A percentile compares a stretch with the other conserved stretches of the same genome.
phyloP scores from a whole-genome alignment of 2,329 filamentous ascomycete genomes.

The Fusarium ambrosium region DNA sequence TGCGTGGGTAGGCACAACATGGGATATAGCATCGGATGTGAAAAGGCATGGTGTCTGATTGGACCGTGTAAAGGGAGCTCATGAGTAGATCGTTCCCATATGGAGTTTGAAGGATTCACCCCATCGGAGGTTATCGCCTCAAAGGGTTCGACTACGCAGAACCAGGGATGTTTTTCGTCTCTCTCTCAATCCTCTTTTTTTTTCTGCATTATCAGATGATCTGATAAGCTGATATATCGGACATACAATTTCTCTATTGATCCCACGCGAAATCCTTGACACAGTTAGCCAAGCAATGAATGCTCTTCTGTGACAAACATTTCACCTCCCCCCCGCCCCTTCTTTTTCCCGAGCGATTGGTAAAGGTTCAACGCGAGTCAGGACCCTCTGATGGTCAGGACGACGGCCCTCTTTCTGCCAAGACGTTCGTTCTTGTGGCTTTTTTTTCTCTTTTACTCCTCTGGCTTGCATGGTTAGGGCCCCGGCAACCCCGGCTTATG shows the following conservation, averaged over 20 bases:
- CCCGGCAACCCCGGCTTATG: neutral
- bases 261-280: neutral
- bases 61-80: neutral
- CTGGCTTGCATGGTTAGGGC: neutral
- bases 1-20: conserved; percentile 7
- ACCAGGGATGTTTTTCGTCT: conserved; percentile 18
- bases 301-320: neutral
- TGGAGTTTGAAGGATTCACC: neutral
- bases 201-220: conserved; percentile 37
- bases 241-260: neutral
- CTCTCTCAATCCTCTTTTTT: neutral
- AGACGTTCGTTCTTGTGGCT: conserved; percentile 1
- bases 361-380: conserved; percentile 3
- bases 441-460: neutral
- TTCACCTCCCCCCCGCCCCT: too few relatives aligned
- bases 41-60: neutral
- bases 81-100: conserved; percentile 19
- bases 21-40: conserved; percentile 11
- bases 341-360: neutral
- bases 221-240: conserved; percentile 28
- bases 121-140: neutral
- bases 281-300: neutral
- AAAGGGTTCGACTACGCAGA: neutral
- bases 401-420: neutral
- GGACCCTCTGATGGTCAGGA: neutral